Conservation (phyloP, 208 protist genomes). For the Borovskyia barvae region DNA sequence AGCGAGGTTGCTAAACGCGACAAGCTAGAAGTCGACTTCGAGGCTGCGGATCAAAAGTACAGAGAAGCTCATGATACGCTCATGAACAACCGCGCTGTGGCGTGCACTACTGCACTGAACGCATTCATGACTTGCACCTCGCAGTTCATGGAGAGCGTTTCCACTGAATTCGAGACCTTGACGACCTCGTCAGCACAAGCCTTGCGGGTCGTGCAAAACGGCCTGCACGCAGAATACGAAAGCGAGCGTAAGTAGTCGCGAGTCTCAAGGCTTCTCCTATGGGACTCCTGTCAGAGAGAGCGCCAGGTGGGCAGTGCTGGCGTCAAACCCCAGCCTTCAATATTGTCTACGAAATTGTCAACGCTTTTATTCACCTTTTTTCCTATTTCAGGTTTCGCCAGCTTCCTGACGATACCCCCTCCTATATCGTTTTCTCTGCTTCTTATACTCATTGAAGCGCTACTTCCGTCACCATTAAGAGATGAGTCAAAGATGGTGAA, state of each 20-base stretch:
- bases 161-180: constrained; percentile 22
- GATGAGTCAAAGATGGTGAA: no score
- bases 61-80: constrained; percentile 44
- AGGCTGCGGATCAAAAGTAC: constrained; percentile 36
- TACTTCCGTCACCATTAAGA: no score
- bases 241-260: neutral
- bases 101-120: constrained; percentile 17
- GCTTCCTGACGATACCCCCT: no score
- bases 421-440: no score
- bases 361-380: no score
- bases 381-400: no score
- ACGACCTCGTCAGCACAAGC: constrained; percentile 7
- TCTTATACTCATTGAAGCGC: no score
- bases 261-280: no score
- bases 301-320: neutral
- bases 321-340: no score
- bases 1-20: constrained; percentile 44
- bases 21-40: constrained; percentile 31
- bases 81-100: constrained; percentile 17
- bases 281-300: neutral
- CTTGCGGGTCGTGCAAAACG: constrained; percentile 1
- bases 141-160: constrained; percentile 21
- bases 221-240: constrained; percentile 10
- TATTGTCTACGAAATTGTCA: no score
- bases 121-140: constrained; percentile 34